Evolutionary conservation across 192 early-diverging fungal genomes (phyloP).

Genomic region (Obelidium mucronatum): DNA sequence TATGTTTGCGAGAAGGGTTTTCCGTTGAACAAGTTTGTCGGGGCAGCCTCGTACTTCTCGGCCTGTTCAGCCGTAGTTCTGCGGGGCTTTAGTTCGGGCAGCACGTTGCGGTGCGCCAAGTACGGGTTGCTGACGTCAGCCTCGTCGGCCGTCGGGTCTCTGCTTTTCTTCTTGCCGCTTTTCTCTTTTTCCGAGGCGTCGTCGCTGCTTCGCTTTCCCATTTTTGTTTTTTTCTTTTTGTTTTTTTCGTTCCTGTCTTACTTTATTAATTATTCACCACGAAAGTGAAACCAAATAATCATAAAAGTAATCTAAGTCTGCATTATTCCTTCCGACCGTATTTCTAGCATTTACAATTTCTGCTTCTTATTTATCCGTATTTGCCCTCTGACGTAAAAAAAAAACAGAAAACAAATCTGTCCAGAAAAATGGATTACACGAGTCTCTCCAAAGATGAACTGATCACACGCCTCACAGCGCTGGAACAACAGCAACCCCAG

Average conservation of each 20-base stretch:
- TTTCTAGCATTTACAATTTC: background rate
- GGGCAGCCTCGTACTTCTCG: constrained; percentile 75
- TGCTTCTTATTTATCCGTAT: background rate
- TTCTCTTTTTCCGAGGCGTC: background rate
- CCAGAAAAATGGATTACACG: constrained; percentile 48
- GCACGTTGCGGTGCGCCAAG: constrained; percentile 41
- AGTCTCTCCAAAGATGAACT: constrained; percentile 64
- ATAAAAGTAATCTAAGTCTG: background rate
- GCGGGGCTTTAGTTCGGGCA: constrained; percentile 61
- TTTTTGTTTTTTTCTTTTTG: background rate
- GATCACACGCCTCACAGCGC: constrained; percentile 51
- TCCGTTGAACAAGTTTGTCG: constrained; percentile 81
- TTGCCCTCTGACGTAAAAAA: background rate
- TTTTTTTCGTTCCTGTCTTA: background rate
- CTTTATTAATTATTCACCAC: background rate
- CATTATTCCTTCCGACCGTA: background rate
- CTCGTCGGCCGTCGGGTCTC: background rate
- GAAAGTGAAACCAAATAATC: background rate
- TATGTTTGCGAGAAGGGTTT: constrained; percentile 83
- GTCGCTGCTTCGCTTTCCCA: constrained; percentile 20
- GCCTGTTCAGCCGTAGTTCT: constrained; percentile 89
- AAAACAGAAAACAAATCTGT: background rate
- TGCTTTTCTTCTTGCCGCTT: background rate
- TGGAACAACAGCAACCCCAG: constrained; percentile 35
- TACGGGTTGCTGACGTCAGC: too few species aligned